A percentile compares a stretch with the other conserved stretches of the same genome.
These are phyloP conservation scores for Pichia pseudocactophila DNA, from an alignment of 805 yeast genomes.

Conservation along the genomic window DNA sequence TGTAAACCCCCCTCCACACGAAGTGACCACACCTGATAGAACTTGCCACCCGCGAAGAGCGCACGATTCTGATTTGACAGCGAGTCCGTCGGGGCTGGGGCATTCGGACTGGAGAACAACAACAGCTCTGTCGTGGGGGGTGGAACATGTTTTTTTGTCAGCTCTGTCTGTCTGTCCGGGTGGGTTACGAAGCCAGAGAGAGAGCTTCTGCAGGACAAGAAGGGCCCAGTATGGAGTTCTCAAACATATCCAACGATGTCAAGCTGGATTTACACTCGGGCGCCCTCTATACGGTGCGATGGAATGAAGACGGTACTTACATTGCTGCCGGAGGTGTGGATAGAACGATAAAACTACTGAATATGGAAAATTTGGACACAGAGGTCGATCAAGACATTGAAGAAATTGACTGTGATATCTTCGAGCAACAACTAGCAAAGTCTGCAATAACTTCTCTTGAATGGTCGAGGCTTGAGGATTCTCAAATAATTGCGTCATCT, in stretches of 20 bases:
- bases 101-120: not conserved
- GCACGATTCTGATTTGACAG: not conserved
- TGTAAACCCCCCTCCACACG: too few relatives aligned
- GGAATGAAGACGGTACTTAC: slow-evolving; percentile 40
- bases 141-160: too few relatives aligned
- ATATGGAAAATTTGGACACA: slow-evolving; percentile 6
- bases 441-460: slow-evolving; percentile 52
- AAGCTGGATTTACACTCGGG: slow-evolving; percentile 44
- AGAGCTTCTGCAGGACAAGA: too few relatives aligned
- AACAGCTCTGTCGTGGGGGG: not conserved
- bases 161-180: too few relatives aligned
- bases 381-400: not conserved
- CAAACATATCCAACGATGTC: not conserved
- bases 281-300: slow-evolving; percentile 42
- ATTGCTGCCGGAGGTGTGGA: slow-evolving; percentile 62
- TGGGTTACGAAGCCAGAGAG: too few relatives aligned
- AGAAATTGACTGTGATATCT: not conserved
- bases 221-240: not conserved
- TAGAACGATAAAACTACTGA: slow-evolving; percentile 15
- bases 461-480: slow-evolving; percentile 42
- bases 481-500: slow-evolving; percentile 39
- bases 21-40: not conserved
- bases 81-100: not conserved
- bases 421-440: slow-evolving; percentile 16
- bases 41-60: slow-evolving; percentile 1